A percentile compares a stretch with the other conserved stretches of the same genome.
Evolutionary conservation across 441 rosid genomes (phyloP).

Genomic region (Pelargonium cotyledonis): DNA sequence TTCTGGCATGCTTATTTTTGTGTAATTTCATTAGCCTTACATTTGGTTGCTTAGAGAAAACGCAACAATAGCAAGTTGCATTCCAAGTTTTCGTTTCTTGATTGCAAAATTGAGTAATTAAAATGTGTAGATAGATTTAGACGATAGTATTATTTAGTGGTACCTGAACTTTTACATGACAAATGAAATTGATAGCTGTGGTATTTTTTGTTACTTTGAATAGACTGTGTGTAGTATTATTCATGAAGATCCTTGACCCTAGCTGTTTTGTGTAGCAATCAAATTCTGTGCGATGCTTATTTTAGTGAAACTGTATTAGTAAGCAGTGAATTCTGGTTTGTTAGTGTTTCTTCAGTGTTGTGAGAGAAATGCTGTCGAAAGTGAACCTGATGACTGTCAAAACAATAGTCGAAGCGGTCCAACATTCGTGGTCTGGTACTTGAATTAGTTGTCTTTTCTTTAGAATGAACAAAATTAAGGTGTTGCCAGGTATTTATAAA

Average conservation of each 20-base stretch:
- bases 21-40: not conserved
- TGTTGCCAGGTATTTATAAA: not conserved
- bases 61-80: not conserved
- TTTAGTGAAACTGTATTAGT: not conserved
- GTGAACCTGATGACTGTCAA: too few species aligned
- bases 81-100: not conserved
- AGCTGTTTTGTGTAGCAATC: not conserved
- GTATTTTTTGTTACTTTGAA: not conserved
- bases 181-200: not conserved
- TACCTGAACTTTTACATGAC: not conserved
- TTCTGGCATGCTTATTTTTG: too few species aligned
- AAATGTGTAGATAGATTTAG: not conserved
- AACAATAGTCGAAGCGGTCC: too few species aligned
- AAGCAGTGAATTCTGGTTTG: not conserved
- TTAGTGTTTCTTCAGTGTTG: not conserved
- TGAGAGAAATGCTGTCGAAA: not conserved
- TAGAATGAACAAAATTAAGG: not conserved
- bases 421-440: too few species aligned
- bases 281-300: not conserved
- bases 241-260: not conserved
- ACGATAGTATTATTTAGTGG: not conserved
- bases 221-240: not conserved
- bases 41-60: constrained; percentile 2
- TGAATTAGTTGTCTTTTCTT: too few species aligned
- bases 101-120: not conserved